Percentiles rank a stretch among this genome's conserved stretches.
Evolutionary conservation across 352 stramenopile species (phyloP).

Genomic region (Pythium angustatum): DNA sequence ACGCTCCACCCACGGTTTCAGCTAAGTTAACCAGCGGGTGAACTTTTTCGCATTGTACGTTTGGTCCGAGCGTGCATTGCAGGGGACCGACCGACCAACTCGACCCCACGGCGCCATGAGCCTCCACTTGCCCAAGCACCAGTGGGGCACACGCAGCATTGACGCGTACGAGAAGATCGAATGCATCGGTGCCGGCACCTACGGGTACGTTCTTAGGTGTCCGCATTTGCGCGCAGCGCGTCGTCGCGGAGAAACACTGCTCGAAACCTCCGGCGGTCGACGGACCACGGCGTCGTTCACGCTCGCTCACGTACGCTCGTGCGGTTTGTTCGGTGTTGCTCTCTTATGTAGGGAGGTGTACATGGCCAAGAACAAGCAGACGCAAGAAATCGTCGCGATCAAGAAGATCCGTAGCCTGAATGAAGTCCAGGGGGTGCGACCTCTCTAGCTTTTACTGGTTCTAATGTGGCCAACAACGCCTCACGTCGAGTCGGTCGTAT

Average conservation of each 20-base stretch:
- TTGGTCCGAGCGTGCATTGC: too few species aligned
- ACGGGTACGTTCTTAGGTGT: slow-evolving; percentile 78
- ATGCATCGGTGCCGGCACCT: slow-evolving; percentile 89
- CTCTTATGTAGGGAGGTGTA: slow-evolving; percentile 70
- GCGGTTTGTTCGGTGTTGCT: background rate
- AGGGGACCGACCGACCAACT: too few species aligned
- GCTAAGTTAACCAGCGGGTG: slow-evolving; percentile 14
- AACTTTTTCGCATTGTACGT: slow-evolving; percentile 11
- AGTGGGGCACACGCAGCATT: slow-evolving; percentile 82
- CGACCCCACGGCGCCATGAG: slow-evolving; percentile 65
- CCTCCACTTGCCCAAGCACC: slow-evolving; percentile 82
- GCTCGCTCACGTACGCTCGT: background rate
- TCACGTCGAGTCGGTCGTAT: too few species aligned
- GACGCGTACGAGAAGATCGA: slow-evolving; percentile 89
- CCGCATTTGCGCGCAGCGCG: background rate
- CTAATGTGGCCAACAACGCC: too few species aligned
- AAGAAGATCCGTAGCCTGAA: slow-evolving; percentile 92
- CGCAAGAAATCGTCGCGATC: slow-evolving; percentile 85
- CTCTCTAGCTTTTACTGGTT: too few species aligned
- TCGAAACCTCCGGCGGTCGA: too few species aligned
- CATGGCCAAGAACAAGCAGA: slow-evolving; percentile 86
- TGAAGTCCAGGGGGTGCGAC: slow-evolving; percentile 84
- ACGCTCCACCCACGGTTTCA: too few species aligned
- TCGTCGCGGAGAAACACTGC: background rate
- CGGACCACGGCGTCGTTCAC: too few species aligned